Conservation (phyloP, 352 stramenopile genomes). For the Globisporangium radiosum region DNA sequence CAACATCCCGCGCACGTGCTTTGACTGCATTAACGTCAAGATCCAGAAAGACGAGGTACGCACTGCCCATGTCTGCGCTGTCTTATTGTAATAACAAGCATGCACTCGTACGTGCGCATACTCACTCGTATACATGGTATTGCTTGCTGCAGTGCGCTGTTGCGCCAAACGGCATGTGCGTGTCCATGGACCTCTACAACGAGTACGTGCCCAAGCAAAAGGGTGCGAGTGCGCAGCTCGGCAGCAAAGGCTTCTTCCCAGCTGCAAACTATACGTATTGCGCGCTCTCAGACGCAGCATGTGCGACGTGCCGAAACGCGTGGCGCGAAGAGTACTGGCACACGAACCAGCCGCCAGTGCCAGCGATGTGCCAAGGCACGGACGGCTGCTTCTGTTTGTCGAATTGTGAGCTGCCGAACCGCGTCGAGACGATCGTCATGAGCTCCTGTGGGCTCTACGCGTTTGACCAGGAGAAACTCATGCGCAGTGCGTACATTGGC, state of each 20-base stretch:
- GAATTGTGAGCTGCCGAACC: constrained; percentile 11
- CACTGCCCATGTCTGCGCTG: not conserved
- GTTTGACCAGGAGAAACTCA: constrained; percentile 4
- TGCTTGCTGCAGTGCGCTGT: constrained; percentile 6
- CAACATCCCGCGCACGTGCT: constrained; percentile 11
- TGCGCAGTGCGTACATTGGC: constrained; percentile 5
- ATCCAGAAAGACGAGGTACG: constrained; percentile 4
- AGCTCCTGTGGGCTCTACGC: constrained; percentile 4
- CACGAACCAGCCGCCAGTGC: not conserved
- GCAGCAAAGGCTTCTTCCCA: constrained; percentile 12
- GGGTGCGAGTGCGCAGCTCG: not conserved
- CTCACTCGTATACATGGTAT: too few relatives aligned
- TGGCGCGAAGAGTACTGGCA: constrained; percentile 11
- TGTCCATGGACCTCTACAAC: constrained; percentile 7
- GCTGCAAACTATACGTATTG: constrained; percentile 16
- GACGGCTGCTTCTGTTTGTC: constrained; percentile 13
- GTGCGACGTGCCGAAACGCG: constrained; percentile 5
- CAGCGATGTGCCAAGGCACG: constrained; percentile 1
- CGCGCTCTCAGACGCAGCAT: constrained; percentile 3
- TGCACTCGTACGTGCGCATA: not conserved
- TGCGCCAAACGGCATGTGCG: constrained; percentile 12
- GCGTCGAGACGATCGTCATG: constrained; percentile 9
- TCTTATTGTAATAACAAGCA: not conserved
- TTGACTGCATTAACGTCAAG: constrained; percentile 13
- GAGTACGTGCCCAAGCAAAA: constrained; percentile 1